These are phyloP conservation scores for Microbotryum saponariae DNA, from an alignment of 1,284 basidiomycete species.

Conservation along the genomic window DNA sequence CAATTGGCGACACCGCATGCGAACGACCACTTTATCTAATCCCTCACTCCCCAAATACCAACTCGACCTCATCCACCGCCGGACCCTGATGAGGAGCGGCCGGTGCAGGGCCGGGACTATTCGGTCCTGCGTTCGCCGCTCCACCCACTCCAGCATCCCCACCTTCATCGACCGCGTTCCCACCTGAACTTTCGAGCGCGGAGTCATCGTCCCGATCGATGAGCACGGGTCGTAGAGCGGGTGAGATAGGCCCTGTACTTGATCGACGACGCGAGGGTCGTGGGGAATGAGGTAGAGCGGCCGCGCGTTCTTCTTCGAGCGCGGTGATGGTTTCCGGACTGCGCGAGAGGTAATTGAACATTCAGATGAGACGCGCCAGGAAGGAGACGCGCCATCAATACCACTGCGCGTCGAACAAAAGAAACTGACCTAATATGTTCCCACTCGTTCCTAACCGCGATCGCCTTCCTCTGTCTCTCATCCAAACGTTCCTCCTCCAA, in stretches of 20 bases:
- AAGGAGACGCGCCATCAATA: too few relatives aligned
- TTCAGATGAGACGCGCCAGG: too few relatives aligned
- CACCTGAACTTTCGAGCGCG: background rate
- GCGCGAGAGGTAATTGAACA: background rate
- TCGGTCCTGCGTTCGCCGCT: background rate
- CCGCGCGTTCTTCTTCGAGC: slow-evolving; percentile 30
- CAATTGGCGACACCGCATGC: too few relatives aligned
- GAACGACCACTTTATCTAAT: too few relatives aligned
- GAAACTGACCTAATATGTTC: slow-evolving; percentile 27
- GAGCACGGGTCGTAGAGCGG: slow-evolving; percentile 29
- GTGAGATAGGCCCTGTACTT: slow-evolving; percentile 28
- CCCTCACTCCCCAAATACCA: slow-evolving; percentile 19
- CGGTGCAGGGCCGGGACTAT: slow-evolving; percentile 8
- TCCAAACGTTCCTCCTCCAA: slow-evolving; percentile 13
- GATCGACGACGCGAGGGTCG: slow-evolving; percentile 22
- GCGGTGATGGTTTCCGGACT: slow-evolving; percentile 33
- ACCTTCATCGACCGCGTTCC: slow-evolving; percentile 10
- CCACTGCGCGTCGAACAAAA: too few relatives aligned
- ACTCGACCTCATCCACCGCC: slow-evolving; percentile 31
- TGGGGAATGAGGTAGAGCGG: slow-evolving; percentile 9
- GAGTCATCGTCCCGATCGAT: slow-evolving; percentile 30
- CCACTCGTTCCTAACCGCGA: slow-evolving; percentile 23
- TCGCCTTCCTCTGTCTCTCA: slow-evolving; percentile 6
- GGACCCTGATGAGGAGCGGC: slow-evolving; percentile 23
- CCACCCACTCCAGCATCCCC: slow-evolving; percentile 1